Conservation (phyloP, 2,329 filamentous ascomycete species). For the Fonsecaea multimorphosa region DNA sequence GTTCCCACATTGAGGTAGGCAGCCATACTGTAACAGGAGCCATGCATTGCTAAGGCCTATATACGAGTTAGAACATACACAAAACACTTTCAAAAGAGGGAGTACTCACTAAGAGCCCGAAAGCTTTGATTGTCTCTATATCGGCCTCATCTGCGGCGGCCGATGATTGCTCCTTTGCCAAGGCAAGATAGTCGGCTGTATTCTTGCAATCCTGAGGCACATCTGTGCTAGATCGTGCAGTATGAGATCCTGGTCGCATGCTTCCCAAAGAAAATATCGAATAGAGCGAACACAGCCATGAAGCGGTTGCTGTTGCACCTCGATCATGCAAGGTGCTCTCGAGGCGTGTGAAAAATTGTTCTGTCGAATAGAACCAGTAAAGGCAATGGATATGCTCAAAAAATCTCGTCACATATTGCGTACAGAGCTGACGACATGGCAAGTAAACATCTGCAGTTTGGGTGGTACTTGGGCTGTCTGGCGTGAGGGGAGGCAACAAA, state of each 20-base stretch:
- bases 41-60: background rate
- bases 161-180: background rate
- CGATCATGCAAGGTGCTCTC: background rate
- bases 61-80: background rate
- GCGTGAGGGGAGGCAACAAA: background rate
- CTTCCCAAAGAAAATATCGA: background rate
- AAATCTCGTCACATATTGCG: background rate
- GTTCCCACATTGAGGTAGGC: background rate
- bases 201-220: background rate
- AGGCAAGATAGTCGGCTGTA: background rate
- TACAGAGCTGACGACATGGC: background rate
- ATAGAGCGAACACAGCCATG: background rate
- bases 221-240: background rate
- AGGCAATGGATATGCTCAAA: background rate
- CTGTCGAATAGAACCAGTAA: background rate
- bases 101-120: background rate
- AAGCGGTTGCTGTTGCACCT: background rate
- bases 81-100: background rate
- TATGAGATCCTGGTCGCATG: background rate
- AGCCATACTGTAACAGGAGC: background rate
- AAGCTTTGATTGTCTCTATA: background rate
- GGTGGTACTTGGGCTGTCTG: background rate
- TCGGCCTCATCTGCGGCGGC: background rate
- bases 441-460: background rate
- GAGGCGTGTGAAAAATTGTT: background rate